Evolutionary conservation across 1,139 yeast species (phyloP).

Genomic region (Saccharomyces pastorianus): DNA sequence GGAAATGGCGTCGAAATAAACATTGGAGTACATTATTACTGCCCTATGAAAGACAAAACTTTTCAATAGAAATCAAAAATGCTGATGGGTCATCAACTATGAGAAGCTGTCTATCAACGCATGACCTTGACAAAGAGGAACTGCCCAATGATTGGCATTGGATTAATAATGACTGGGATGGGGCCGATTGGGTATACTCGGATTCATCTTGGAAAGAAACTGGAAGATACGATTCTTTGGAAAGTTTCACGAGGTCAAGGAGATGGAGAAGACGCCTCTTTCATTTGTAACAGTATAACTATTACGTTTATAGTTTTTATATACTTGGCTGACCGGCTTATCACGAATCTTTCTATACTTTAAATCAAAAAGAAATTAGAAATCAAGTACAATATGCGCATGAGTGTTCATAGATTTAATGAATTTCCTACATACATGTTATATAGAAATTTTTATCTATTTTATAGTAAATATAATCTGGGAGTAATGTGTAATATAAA

Average conservation of each 20-base stretch:
- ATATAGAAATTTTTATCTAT: conserved; percentile 1
- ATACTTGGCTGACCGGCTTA: neutral
- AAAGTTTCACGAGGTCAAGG: conserved; percentile 25
- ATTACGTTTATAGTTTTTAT: neutral
- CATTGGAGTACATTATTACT: conserved; percentile 22
- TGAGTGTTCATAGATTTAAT: neutral
- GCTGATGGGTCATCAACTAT: conserved; percentile 12
- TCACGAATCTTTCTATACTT: neutral
- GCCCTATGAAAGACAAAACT: conserved; percentile 22
- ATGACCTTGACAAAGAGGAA: conserved; percentile 9
- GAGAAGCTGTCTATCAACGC: conserved; percentile 9
- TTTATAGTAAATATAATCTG: neutral
- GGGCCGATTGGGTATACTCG: conserved; percentile 21
- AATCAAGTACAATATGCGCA: neutral
- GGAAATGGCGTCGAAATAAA: conserved; percentile 23
- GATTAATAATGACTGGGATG: conserved; percentile 27
- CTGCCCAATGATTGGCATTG: conserved; percentile 21
- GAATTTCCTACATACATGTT: neutral
- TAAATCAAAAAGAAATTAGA: neutral
- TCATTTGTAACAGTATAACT: conserved; percentile 24
- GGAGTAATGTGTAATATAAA: neutral
- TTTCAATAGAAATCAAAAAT: conserved; percentile 9
- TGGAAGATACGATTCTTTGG: conserved; percentile 24
- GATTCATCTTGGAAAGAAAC: conserved; percentile 24
- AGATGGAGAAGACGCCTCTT: conserved; percentile 20